Percentiles rank a stretch among this genome's conserved stretches.
Evolutionary conservation across 2,329 filamentous ascomycete genomes (phyloP).

Genomic region (Trichoderma gracile): DNA sequence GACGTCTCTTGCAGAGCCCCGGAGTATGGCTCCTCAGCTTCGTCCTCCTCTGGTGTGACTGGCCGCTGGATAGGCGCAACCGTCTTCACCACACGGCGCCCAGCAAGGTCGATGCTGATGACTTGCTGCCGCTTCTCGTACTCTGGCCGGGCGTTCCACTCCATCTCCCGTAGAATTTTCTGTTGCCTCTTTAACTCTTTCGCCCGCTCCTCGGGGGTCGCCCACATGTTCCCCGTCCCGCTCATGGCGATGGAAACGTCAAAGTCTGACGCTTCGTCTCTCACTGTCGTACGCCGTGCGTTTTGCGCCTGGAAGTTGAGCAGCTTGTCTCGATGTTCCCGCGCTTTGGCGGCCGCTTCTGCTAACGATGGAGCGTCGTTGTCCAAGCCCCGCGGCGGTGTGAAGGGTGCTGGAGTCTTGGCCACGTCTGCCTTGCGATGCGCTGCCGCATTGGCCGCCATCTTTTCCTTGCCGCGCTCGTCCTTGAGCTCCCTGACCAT

Average conservation of each 20-base stretch:
- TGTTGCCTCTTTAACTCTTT: conserved; percentile 83
- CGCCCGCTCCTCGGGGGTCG: conserved; percentile 78
- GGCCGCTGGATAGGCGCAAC: conserved; percentile 66
- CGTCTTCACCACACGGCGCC: conserved; percentile 71
- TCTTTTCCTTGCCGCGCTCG: conserved; percentile 83
- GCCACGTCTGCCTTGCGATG: conserved; percentile 68
- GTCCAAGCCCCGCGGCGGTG: conserved; percentile 44
- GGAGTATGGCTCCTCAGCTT: conserved; percentile 36
- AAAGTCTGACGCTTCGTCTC: conserved; percentile 76
- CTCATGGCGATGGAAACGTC: conserved; percentile 51
- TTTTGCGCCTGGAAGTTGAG: conserved; percentile 84
- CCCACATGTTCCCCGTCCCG: conserved; percentile 67
- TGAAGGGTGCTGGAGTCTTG: conserved; percentile 61
- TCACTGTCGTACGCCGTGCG: conserved; percentile 76
- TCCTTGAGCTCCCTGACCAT: conserved; percentile 84
- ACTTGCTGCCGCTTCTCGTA: conserved; percentile 87
- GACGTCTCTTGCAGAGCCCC: conserved; percentile 40
- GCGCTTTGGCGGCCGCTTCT: conserved; percentile 67
- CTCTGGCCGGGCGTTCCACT: conserved; percentile 81
- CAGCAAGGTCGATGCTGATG: conserved; percentile 79
- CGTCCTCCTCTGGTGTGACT: conserved; percentile 52
- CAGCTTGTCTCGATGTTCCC: conserved; percentile 77
- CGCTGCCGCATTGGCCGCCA: conserved; percentile 74
- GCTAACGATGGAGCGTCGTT: conserved; percentile 43
- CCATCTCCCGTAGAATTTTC: conserved; percentile 77